Conservation (phyloP, 768 basidiomycete species). For the Trichaptum fuscoviolaceum region DNA sequence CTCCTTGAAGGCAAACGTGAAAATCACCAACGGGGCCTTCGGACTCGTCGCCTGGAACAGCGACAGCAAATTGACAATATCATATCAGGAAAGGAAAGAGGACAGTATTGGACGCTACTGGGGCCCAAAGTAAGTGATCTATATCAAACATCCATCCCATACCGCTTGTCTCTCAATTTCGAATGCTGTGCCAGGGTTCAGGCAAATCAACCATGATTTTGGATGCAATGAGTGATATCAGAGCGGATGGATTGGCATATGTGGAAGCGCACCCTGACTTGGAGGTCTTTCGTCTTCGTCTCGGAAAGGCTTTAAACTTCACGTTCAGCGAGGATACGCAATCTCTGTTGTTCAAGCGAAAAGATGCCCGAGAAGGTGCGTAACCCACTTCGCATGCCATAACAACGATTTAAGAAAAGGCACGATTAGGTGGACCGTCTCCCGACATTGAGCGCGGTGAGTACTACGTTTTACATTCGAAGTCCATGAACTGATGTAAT, state of each 20-base stretch:
- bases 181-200: conserved; percentile 43
- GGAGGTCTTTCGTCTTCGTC: conserved; percentile 77
- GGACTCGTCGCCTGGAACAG: conserved; percentile 60
- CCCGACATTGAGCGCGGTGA: too few species aligned
- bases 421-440: too few species aligned
- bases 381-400: too few species aligned
- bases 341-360: conserved; percentile 71
- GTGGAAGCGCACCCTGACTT: conserved; percentile 86
- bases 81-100: conserved; percentile 64
- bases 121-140: conserved; percentile 58
- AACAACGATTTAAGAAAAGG: too few species aligned
- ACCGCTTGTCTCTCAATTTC: too few species aligned
- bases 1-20: conserved; percentile 25
- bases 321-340: conserved; percentile 84
- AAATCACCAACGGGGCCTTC: too few species aligned
- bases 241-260: conserved; percentile 48
- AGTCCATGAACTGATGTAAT: too few species aligned
- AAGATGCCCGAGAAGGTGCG: conserved; percentile 75
- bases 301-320: conserved; percentile 82
- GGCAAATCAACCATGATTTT: conserved; percentile 83
- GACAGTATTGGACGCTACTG: conserved; percentile 71
- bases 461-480: too few species aligned
- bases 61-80: conserved; percentile 72
- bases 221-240: conserved; percentile 68
- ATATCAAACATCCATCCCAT: too few species aligned